phyloP scores from a whole-genome alignment of 2,329 filamentous ascomycete species.

The Stachybotrys elegans region DNA sequence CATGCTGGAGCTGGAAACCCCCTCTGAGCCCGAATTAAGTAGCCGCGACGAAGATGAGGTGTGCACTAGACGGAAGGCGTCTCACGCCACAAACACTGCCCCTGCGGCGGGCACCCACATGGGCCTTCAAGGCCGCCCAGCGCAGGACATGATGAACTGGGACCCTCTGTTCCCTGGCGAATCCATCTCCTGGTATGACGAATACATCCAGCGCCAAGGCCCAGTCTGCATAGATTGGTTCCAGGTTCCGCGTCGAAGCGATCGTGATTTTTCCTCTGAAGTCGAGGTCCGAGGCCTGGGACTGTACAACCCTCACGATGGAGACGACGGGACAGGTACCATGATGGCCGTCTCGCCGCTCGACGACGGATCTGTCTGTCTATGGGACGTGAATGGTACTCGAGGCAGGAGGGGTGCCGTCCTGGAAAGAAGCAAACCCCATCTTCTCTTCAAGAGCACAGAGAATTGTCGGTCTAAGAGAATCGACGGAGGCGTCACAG shows the following conservation, averaged over 20 bases:
- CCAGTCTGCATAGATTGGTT: conserved; percentile 74
- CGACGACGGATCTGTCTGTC: conserved; percentile 80
- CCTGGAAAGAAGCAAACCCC: conserved; percentile 58
- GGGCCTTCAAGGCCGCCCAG: conserved; percentile 13
- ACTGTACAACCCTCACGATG: conserved; percentile 51
- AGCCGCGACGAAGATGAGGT: no score
- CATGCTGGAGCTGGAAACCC: conserved; percentile 27
- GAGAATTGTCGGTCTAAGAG: conserved; percentile 51
- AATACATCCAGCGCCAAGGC: conserved; percentile 79
- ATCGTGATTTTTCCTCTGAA: conserved; percentile 36
- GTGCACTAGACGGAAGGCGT: no score
- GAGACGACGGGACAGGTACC: conserved; percentile 37
- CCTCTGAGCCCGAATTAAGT: no score
- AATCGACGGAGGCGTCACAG: conserved; percentile 69
- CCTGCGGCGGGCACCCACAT: background rate
- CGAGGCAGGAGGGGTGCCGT: conserved; percentile 54
- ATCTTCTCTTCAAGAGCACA: conserved; percentile 56
- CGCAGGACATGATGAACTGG: conserved; percentile 70
- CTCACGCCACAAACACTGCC: conserved; percentile 14
- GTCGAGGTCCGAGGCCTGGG: conserved; percentile 71
- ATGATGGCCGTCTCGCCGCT: conserved; percentile 67
- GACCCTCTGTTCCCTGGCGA: conserved; percentile 72
- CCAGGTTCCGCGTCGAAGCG: conserved; percentile 49
- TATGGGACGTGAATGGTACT: conserved; percentile 71
- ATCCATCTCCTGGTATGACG: conserved; percentile 76